Conservation (phyloP, 306 rosid species). For the Canavalia ensiformis region DNA sequence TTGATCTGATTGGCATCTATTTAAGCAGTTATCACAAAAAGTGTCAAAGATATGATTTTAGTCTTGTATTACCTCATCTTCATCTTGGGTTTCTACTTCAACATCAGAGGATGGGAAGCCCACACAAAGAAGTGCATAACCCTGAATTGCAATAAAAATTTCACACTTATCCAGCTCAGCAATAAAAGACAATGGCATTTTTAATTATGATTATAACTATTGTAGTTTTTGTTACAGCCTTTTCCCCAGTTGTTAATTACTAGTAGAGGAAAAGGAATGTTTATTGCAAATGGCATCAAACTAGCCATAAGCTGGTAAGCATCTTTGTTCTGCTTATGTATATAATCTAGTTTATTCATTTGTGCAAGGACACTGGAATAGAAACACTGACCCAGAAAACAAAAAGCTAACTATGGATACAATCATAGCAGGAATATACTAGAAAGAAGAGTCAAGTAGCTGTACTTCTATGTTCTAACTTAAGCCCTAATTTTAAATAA, state of each 20-base stretch:
- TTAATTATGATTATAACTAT: not conserved
- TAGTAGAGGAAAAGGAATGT: slow-evolving; percentile 17
- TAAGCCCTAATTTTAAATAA: slow-evolving; percentile 26
- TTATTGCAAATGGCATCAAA: slow-evolving; percentile 30
- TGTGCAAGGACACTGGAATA: slow-evolving; percentile 21
- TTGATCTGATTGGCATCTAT: slow-evolving; percentile 15
- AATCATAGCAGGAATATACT: slow-evolving; percentile 23
- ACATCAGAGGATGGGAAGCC: slow-evolving; percentile 91
- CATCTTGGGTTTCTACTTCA: slow-evolving; percentile 99
- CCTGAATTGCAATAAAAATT: slow-evolving; percentile 63
- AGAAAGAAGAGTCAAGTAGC: not conserved
- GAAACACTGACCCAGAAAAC: slow-evolving; percentile 33
- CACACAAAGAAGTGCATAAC: slow-evolving; percentile 98
- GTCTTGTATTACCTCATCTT: slow-evolving; percentile 83
- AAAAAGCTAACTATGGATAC: slow-evolving; percentile 10
- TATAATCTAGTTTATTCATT: slow-evolving; percentile 12
- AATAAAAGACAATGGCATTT: slow-evolving; percentile 20
- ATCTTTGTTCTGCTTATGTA: slow-evolving; percentile 25
- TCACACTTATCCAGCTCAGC: slow-evolving; percentile 36
- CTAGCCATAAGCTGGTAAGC: slow-evolving; percentile 16
- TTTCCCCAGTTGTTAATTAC: slow-evolving; percentile 29
- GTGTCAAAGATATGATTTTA: slow-evolving; percentile 18
- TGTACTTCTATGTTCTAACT: not conserved
- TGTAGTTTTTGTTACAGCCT: not conserved
- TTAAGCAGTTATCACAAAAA: slow-evolving; percentile 28